A percentile compares a stretch with the other conserved stretches of the same genome.
These are phyloP conservation scores for Pseudopyrenochaeta lycopersici DNA, from an alignment of 2,329 filamentous ascomycete genomes.

Conservation along the genomic window DNA sequence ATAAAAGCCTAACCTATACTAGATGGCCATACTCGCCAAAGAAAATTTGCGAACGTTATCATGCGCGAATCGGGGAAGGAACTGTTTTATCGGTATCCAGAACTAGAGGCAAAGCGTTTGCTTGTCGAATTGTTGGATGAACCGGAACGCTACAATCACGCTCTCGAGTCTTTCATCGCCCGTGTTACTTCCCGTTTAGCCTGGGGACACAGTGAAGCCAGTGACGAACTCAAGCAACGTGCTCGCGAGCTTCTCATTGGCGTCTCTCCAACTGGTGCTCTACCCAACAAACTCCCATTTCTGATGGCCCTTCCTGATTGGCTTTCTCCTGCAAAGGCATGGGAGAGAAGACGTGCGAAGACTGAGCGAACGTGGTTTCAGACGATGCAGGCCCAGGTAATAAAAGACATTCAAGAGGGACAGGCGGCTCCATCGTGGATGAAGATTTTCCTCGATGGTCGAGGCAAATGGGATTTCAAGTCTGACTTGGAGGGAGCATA, in stretches of 20 bases:
- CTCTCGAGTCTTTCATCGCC: constrained; percentile 56
- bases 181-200: constrained; percentile 58
- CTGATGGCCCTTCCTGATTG: constrained; percentile 56
- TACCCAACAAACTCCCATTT: constrained; percentile 57
- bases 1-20: constrained; percentile 21
- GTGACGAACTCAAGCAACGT: constrained; percentile 58
- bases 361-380: constrained; percentile 56
- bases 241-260: constrained; percentile 57
- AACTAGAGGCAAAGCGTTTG: constrained; percentile 56
- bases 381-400: constrained; percentile 55
- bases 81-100: constrained; percentile 54
- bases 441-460: constrained; percentile 53
- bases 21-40: constrained; percentile 54
- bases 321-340: constrained; percentile 54
- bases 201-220: constrained; percentile 56
- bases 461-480: constrained; percentile 51
- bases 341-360: constrained; percentile 54
- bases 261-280: constrained; percentile 56
- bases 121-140: constrained; percentile 56
- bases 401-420: constrained; percentile 44
- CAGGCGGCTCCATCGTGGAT: constrained; percentile 54
- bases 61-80: constrained; percentile 55
- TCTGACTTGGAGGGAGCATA: constrained; percentile 57
- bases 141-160: constrained; percentile 54
- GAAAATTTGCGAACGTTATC: constrained; percentile 56